Evolutionary conservation across 768 basidiomycete species (phyloP), one percentile per base, ranked within the genome.

Genomic region (Mrakia gelida): DNA sequence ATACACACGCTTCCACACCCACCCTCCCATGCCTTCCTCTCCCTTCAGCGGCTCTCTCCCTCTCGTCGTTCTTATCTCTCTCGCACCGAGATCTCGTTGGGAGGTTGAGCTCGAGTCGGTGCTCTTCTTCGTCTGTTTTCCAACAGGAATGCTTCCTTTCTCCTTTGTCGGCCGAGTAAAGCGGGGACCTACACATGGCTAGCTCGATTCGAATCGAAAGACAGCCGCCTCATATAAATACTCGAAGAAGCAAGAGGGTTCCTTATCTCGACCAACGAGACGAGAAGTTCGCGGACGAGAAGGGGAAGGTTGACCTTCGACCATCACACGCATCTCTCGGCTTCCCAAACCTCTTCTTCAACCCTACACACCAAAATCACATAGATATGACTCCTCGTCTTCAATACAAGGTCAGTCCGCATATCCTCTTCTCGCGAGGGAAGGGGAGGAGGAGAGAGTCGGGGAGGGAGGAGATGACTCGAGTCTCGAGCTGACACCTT

Each of bases 371-470:
- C 45, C 28, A 11, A 21, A 10, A 54, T 9, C 21, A 61, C 0
- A 5, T 7, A 49, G 30, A 18, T 28, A 72, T 30, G 38, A 70
- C 59, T 38, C 70, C 76, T 23, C 68, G 76, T n/a, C 71, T 77
- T 30, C 70, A 70, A 16, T 56, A 77, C 70, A 77, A 77, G 70
- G 76, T 77, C 15, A 52, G 68, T 30, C 21, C 4, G 16, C 21
- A 15, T 23, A 45, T 38, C n/a, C n/a, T 45, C 59, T 38, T 26
- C n/a, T 45, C 59, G 13, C 32, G 13, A 16, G 8, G 11, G 59
- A n/a, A 30, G 3, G n/a, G 4, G 65, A 38, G n/a, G n/a, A 32
- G 1, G 32, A 16, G 30, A 59, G 6, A 16, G 71, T 0, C 0
- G 5, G 61, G 15, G 26, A 34, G 11, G 38, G 38, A 11, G 18